Base-by-base conservation (phyloP, 2,329 filamentous ascomycete species). In the Trichoderma brevicompactum region DNA sequence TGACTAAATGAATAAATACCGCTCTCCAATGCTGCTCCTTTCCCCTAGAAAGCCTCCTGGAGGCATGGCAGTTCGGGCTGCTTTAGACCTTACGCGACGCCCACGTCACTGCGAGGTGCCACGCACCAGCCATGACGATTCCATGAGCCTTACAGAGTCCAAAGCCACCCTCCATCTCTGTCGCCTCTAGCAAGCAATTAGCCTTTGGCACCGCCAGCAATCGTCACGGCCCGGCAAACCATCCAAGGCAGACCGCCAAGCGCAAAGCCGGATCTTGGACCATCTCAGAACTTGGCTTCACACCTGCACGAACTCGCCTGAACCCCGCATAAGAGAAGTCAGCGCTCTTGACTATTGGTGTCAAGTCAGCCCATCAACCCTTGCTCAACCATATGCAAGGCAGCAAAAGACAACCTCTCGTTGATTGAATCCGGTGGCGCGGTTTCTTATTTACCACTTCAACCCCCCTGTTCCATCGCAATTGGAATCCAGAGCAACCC, bases 81-180 rank as follows among this genome's bases (percentile, higher is more conserved):
- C 58, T 19, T 41, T 61, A 17, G 34, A 43, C 61, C 65, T 56
- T 65, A 62, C 64, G 56, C 55, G 64, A 61, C 48, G 41, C 56
- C 49, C 64, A 65, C 64, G 64, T 65, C 64, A 65, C 55, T 17
- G 13, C 49, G 34, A 40, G 48, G 55, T 55, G 55, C 55, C 49
- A 40, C 58, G 49, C 56, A 23, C 58, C 64, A 65, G 41, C 53
- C 65, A 66, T 66, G 65, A 66, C 65, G 65, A 66, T 52, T 66
- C 50, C 2, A 63, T 62, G 58, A 63, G 44, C 55, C 64, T 8
- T 41, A 23, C 46, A 44, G 34, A 49, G 43, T 56, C 40, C 56
- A 65, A 48, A 46, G 48, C 64, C 55, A 44, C 49, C 55, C 64
- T 49, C 56, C 64, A 65, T 49, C 64, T 43, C 49, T 15, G 41